Evolutionary conservation across 2,329 filamentous ascomycete species (phyloP).

Genomic region (Capronia americana): DNA sequence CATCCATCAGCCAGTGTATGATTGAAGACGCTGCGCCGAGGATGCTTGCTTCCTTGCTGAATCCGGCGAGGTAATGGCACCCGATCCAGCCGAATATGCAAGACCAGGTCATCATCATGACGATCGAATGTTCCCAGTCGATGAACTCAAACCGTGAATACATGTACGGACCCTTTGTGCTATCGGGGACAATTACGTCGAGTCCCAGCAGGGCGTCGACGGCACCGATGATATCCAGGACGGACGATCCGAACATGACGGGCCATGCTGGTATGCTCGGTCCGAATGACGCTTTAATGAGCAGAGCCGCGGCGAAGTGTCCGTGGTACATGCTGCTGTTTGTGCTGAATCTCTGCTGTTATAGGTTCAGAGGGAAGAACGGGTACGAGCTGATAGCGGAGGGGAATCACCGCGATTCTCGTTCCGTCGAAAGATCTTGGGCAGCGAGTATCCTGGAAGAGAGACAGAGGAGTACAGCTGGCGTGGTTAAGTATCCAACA

Average conservation of each 20-base stretch:
- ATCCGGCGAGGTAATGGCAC: slow-evolving; percentile 11
- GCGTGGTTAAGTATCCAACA: background rate
- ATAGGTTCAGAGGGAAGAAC: too few relatives aligned
- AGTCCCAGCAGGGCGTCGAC: slow-evolving; percentile 8
- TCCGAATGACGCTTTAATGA: slow-evolving; percentile 2
- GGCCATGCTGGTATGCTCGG: slow-evolving; percentile 1
- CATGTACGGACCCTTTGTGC: slow-evolving; percentile 9
- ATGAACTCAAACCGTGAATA: slow-evolving; percentile 9
- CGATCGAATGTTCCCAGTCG: slow-evolving; percentile 7
- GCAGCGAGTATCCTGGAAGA: too few relatives aligned
- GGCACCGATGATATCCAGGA: slow-evolving; percentile 6
- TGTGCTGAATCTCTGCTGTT: too few relatives aligned
- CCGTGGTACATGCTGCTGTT: background rate
- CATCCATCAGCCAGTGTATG: slow-evolving; percentile 12
- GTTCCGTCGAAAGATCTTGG: too few relatives aligned
- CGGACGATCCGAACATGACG: slow-evolving; percentile 8
- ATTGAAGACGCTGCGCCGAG: slow-evolving; percentile 3
- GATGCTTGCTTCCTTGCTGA: slow-evolving; percentile 12
- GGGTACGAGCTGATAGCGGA: too few relatives aligned
- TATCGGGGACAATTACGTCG: slow-evolving; percentile 3
- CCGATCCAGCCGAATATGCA: slow-evolving; percentile 8
- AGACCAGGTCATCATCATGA: slow-evolving; percentile 9
- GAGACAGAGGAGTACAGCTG: too few relatives aligned
- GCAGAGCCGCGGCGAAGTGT: slow-evolving; percentile 5
- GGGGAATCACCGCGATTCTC: too few relatives aligned